These are phyloP conservation scores for Aspergillus baeticus DNA, from an alignment of 495 filamentous ascomycete species.

Conservation along the genomic window DNA sequence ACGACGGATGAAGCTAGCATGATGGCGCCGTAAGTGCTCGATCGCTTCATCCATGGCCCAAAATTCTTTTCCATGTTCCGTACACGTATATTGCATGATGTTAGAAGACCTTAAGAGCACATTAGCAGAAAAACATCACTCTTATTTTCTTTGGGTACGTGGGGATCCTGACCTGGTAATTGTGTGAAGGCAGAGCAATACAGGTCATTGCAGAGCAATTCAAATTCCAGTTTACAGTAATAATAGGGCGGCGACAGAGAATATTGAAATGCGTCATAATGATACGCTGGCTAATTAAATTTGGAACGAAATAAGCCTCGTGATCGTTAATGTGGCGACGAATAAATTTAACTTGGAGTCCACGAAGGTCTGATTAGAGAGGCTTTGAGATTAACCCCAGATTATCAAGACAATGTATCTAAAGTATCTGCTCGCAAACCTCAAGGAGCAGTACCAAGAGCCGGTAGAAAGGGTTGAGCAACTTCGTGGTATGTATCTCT, in stretches of 20 bases:
- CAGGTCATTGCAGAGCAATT: not conserved
- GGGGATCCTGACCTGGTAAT: not conserved
- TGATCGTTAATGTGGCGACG: too few species aligned
- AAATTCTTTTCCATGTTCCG: not conserved
- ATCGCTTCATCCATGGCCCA: not conserved
- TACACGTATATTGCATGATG: not conserved
- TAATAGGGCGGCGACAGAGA: not conserved
- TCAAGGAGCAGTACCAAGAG: too few species aligned
- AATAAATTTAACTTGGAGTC: too few species aligned
- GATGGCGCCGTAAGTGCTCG: not conserved
- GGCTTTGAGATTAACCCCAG: too few species aligned
- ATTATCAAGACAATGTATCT: too few species aligned
- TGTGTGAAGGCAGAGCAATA: not conserved
- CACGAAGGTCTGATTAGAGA: too few species aligned
- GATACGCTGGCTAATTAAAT: too few species aligned
- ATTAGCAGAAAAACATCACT: not conserved
- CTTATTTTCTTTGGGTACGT: not conserved
- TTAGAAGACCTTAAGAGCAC: not conserved
- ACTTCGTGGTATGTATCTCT: too few species aligned
- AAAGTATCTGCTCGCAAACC: too few species aligned
- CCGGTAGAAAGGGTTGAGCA: too few species aligned
- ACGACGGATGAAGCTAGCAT: not conserved
- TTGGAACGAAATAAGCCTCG: too few species aligned
- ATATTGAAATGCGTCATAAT: not conserved
- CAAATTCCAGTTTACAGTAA: not conserved